Conservation (phyloP, 192 early-diverging fungal species). For the Pilobolus umbonatus region DNA sequence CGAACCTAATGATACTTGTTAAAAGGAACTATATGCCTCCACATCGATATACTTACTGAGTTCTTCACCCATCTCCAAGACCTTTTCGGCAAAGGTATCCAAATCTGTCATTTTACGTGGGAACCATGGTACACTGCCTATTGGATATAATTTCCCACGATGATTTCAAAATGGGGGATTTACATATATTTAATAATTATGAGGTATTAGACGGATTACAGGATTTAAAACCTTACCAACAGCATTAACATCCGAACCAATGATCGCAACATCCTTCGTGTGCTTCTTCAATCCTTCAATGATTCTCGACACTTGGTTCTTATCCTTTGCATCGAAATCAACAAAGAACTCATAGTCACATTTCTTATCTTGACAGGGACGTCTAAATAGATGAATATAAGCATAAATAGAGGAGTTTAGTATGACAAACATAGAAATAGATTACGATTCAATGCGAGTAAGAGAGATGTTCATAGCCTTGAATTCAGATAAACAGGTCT, state of each 20-base stretch:
- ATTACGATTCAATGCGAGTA: constrained; percentile 89
- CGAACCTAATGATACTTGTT: constrained; percentile 41
- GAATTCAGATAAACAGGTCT: constrained; percentile 74
- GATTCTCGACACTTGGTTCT: constrained; percentile 55
- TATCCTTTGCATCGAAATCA: constrained; percentile 71
- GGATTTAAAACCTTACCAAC: constrained; percentile 37
- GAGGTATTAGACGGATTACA: neutral
- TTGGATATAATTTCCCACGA: neutral
- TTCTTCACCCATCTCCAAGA: constrained; percentile 88
- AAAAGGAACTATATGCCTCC: neutral
- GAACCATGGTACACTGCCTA: constrained; percentile 80
- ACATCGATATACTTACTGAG: constrained; percentile 43
- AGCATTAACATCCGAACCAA: constrained; percentile 46
- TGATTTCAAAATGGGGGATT: too few relatives aligned
- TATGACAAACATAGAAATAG: neutral
- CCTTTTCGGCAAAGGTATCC: constrained; percentile 88
- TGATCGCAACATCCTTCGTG: constrained; percentile 66
- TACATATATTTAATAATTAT: neutral
- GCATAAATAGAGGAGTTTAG: neutral
- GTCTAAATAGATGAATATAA: constrained; percentile 34
- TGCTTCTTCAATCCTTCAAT: constrained; percentile 59
- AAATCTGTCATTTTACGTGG: constrained; percentile 89
- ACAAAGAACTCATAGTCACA: constrained; percentile 93
- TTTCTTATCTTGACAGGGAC: constrained; percentile 73
- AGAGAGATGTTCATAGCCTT: constrained; percentile 71